Percentiles rank a stretch among this genome's conserved stretches.
Evolutionary conservation across 805 yeast species (phyloP).

Genomic region (Tetrapisispora taiwanensis): DNA sequence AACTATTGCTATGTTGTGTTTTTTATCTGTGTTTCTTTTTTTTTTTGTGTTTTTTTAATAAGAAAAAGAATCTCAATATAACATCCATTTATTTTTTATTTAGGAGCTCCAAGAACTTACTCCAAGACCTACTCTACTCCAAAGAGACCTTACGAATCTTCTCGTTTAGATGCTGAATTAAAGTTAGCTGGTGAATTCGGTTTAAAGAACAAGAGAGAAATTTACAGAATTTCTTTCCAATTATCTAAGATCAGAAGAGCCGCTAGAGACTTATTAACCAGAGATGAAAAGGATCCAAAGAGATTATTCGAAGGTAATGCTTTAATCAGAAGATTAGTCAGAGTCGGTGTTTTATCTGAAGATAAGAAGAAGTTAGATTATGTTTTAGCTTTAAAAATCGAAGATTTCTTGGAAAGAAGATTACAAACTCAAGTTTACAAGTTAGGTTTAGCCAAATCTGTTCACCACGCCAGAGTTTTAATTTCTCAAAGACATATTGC

Average conservation of each 20-base stretch:
- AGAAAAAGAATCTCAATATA: too few species aligned
- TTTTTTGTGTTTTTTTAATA: too few species aligned
- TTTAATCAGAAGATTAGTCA: conserved; percentile 97
- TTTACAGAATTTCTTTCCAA: conserved; percentile 99
- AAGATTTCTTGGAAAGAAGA: conserved; percentile 99
- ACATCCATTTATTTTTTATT: neutral
- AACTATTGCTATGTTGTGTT: too few species aligned
- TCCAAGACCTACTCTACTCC: conserved; percentile 99
- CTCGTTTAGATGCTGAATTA: conserved; percentile 99
- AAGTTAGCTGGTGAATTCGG: conserved; percentile 99
- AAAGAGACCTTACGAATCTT: conserved; percentile 98
- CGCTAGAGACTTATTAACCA: conserved; percentile 99
- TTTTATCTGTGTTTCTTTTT: too few species aligned
- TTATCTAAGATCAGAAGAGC: conserved; percentile 99
- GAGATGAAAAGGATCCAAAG: conserved; percentile 99
- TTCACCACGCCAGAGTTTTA: conserved; percentile 99
- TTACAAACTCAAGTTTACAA: conserved; percentile 99
- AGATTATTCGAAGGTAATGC: conserved; percentile 99
- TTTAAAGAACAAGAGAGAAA: conserved; percentile 99
- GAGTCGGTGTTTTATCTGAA: conserved; percentile 97
- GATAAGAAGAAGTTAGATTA: conserved; percentile 99
- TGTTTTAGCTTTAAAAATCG: conserved; percentile 94
- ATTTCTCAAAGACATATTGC: conserved; percentile 99
- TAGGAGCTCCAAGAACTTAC: conserved; percentile 98
- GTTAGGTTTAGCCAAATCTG: conserved; percentile 97